Evolutionary conservation across 106 monocot species (phyloP).

Genomic region (Agapanthus africanus): DNA sequence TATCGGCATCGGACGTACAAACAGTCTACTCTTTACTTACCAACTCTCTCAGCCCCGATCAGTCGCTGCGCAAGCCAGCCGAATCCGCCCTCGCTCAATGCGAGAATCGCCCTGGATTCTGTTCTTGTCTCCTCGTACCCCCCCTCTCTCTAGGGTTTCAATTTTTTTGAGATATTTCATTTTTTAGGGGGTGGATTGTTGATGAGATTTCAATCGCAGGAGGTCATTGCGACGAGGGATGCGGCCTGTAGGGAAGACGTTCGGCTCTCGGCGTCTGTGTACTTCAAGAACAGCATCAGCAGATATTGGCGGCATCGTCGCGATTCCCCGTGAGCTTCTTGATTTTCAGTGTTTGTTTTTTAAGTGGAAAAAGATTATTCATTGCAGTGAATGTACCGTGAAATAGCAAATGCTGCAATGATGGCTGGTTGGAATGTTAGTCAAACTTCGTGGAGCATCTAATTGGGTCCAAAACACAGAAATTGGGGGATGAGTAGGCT

Average conservation of each 20-base stretch:
- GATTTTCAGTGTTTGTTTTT: too few species aligned
- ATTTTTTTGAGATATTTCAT: too few species aligned
- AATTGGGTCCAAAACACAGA: too few species aligned
- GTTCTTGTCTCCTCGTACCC: conserved; percentile 95
- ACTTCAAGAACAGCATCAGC: conserved; percentile 91
- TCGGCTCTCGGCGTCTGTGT: conserved; percentile 79
- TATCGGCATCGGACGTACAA: conserved; percentile 78
- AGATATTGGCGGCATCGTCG: conserved; percentile 84
- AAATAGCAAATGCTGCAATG: too few species aligned
- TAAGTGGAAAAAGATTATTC: too few species aligned
- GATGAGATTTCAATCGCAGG: conserved; percentile 46
- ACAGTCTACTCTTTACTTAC: conserved; percentile 66
- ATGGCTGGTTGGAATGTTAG: too few species aligned
- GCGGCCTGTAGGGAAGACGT: conserved; percentile 72
- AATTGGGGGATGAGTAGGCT: too few species aligned
- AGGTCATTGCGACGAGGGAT: conserved; percentile 72
- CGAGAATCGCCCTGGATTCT: conserved; percentile 94
- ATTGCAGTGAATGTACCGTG: too few species aligned
- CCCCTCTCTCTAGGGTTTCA: background rate
- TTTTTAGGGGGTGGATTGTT: background rate
- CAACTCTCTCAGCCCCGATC: conserved; percentile 72
- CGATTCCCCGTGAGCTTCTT: conserved; percentile 45
- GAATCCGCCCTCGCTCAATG: conserved; percentile 82
- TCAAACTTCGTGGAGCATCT: too few species aligned
- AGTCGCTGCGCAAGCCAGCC: conserved; percentile 58